Base-by-base conservation (phyloP, 2,329 filamentous ascomycete genomes). In the Colletotrichum lentis region DNA sequence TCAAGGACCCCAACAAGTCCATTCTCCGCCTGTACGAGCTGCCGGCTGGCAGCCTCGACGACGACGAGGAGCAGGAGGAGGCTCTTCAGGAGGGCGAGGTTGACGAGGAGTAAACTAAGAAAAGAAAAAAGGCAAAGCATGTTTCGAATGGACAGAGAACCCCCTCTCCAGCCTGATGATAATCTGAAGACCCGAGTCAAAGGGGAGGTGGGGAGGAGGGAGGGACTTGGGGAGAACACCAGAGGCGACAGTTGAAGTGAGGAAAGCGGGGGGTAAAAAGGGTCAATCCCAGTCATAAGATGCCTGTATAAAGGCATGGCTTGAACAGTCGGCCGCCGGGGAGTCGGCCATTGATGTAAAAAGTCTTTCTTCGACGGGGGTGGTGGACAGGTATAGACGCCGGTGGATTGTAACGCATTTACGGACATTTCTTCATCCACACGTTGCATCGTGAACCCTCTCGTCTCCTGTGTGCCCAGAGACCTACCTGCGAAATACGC, bases 1-100 rank as follows among this genome's bases (percentile, higher is more conserved):
- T 91, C 76, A 91, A 91, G 90, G 96, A 99, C 80, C 96, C 96
- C 68, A 99, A 99, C 86, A 98, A 97, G 90, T 88, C 91, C 67
- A 93, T 97, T 71, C 88, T 99, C 72, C 90, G 96, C 71, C 83
- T 99, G 76, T 99, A 99, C 84, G 90, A 94, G 79, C 92, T 99
- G 8, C 96, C 96, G 1, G 82, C 88, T 59, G 89, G 90, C 75
- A 96, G 93, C 70, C 95, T 98, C 77, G 96, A 98, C 75, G 95
- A 98, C 74, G 92, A 95, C 41, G 91, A 87, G 4, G 93, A 96
- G 60, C 91, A 92, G 69, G 85, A 85, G 56, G 85, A 84, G 69
- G 79, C 83, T 61, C 85, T 83, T 59, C 85, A 84, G 49, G 84
- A 87, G 73, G 72, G 60, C 54, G 75, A 76, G 67, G 77, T 72